Evolutionary conservation across 768 basidiomycete genomes (phyloP).

Genomic region (Panaeolus cyanescens): DNA sequence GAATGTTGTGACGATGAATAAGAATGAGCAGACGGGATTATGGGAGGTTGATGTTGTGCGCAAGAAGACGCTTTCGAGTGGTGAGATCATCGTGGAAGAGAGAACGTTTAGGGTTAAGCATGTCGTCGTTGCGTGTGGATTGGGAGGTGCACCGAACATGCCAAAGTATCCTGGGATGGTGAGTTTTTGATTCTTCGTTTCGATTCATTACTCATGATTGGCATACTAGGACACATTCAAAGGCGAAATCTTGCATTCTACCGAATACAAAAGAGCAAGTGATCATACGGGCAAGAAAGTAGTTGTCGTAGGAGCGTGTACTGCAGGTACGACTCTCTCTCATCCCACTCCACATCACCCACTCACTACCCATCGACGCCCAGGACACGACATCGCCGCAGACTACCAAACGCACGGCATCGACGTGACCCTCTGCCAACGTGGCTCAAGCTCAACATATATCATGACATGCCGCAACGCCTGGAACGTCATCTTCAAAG

Average conservation of each 20-base stretch:
- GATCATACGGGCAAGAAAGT: constrained; percentile 62
- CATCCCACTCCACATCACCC: background rate
- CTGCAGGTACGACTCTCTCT: constrained; percentile 34
- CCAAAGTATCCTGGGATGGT: constrained; percentile 49
- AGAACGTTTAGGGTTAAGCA: constrained; percentile 45
- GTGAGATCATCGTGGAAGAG: constrained; percentile 36
- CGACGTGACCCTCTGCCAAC: constrained; percentile 53
- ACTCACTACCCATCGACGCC: background rate
- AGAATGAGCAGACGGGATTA: constrained; percentile 24
- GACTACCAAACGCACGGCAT: constrained; percentile 40
- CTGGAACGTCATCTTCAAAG: constrained; percentile 12
- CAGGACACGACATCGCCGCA: constrained; percentile 40
- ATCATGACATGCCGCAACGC: constrained; percentile 46
- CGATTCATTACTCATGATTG: background rate
- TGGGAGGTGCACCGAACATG: constrained; percentile 45
- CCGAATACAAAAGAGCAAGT: constrained; percentile 42
- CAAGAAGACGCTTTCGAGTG: too few species aligned
- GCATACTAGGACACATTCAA: constrained; percentile 41
- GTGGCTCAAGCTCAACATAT: constrained; percentile 51
- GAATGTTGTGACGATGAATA: constrained; percentile 28
- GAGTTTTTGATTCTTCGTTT: background rate
- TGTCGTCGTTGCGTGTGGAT: constrained; percentile 57
- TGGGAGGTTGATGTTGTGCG: constrained; percentile 40
- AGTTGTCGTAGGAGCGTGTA: constrained; percentile 54
- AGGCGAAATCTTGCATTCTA: constrained; percentile 56